Percentiles rank a stretch among this genome's conserved stretches.
These are phyloP conservation scores for Citrullus amarus DNA, from an alignment of 306 rosid species.

Conservation along the genomic window DNA sequence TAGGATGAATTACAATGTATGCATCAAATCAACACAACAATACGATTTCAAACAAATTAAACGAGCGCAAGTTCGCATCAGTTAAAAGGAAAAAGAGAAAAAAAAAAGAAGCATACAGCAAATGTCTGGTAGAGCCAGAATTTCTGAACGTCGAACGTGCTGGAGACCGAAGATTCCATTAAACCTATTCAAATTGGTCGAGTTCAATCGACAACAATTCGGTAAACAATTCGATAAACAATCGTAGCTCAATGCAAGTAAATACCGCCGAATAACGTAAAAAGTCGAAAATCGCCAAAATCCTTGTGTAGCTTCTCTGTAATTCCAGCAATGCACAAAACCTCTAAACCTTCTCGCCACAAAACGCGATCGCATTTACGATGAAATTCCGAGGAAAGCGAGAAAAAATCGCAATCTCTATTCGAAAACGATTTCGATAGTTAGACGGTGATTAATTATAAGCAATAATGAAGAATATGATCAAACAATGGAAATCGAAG, in stretches of 20 bases:
- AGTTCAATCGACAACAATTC: too few species aligned
- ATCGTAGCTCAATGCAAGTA: too few species aligned
- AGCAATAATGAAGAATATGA: neutral
- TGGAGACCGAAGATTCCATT: neutral
- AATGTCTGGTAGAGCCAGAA: conserved; percentile 92
- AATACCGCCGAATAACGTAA: neutral
- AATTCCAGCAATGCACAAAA: neutral
- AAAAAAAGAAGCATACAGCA: conserved; percentile 34
- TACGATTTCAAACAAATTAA: neutral
- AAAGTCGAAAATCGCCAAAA: neutral
- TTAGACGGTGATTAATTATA: neutral
- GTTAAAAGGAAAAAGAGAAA: too few species aligned
- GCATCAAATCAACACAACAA: neutral
- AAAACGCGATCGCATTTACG: neutral
- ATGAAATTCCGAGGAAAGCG: neutral
- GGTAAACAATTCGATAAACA: too few species aligned
- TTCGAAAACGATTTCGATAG: neutral
- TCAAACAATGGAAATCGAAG: neutral
- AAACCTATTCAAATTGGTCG: too few species aligned
- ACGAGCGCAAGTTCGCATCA: too few species aligned
- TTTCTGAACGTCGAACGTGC: conserved; percentile 54
- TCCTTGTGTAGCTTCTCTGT: neutral
- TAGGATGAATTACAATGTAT: neutral
- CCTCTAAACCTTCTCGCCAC: conserved; percentile 5
- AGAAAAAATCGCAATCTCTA: neutral